Evolutionary conservation across 1,139 yeast species (phyloP).

Genomic region (Diutina pseudorugosa): DNA sequence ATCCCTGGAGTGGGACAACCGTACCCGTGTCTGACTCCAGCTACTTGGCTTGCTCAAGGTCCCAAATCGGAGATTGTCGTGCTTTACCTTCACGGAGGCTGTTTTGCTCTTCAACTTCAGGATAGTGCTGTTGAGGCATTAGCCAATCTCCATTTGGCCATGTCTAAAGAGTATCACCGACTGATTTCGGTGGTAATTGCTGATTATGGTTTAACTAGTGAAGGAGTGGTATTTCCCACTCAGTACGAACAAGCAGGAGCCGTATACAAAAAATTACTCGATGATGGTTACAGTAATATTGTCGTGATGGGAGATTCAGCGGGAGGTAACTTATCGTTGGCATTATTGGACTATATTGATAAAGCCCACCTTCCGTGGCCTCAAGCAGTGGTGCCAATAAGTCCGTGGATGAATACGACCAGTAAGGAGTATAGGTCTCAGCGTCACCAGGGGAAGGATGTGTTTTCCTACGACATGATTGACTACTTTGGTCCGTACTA

Average conservation of each 20-base stretch:
- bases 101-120: constrained; percentile 7
- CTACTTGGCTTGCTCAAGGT: background rate
- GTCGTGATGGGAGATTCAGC: constrained; percentile 35
- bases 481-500: constrained; percentile 5
- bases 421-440: background rate
- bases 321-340: constrained; percentile 28
- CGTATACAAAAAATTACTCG: constrained; percentile 16
- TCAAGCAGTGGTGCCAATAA: background rate
- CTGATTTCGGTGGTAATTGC: constrained; percentile 19
- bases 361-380: background rate
- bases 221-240: constrained; percentile 20
- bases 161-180: background rate
- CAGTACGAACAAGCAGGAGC: constrained; percentile 26
- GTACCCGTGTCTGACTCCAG: background rate
- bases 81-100: constrained; percentile 7
- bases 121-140: constrained; percentile 4
- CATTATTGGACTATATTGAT: background rate
- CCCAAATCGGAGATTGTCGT: constrained; percentile 1
- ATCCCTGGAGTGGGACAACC: background rate
- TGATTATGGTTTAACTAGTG: constrained; percentile 27
- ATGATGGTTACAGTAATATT: constrained; percentile 19
- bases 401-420: background rate
- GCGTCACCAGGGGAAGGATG: constrained; percentile 4
- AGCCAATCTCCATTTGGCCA: constrained; percentile 5
- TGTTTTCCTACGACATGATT: constrained; percentile 6